Evolutionary conservation across 495 filamentous ascomycete species (phyloP), one percentile per base, ranked within the genome.

Genomic region (Hyaloscypha bicolor): DNA sequence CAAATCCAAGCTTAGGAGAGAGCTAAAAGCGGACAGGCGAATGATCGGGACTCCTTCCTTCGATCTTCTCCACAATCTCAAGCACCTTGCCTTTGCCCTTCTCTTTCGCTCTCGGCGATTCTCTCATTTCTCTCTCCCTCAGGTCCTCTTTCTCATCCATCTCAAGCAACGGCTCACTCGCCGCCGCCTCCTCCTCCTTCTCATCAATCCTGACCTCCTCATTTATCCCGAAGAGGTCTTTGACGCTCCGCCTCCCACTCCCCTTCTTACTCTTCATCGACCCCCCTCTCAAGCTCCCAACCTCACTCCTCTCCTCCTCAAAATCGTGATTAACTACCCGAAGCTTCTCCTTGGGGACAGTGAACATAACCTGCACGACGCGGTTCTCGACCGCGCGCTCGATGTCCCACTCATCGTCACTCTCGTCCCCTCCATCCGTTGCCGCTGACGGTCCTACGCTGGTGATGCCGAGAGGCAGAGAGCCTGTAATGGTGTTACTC

Each of bases 361-460:
- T 96, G 76, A 96, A 98, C 81, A 96, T 96, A 68, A 96, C 86
- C 79, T 98, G 94, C 66, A 98, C 94, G 19, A 92, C 84, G 53
- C 93, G 77, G 60, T 85, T 86, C 77, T 94, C 88, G 2, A 91
- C 90, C 6, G 92, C 92, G 55, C 85, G 85, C 75, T 97, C 94
- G 39, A 97, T 85, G 73, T 97, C 94, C 93, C 94, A 97, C 59
- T 96, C 93, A 5, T 88, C 90, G 16, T 91, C 89, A 1, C 81
- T 82, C 0, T 75, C 75, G 0, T 78, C 75, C 3, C 30, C 35
- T 16, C 11, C 42, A 11, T 48, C 42, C 3, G 8, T 48, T 48
- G 42, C 25, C 55, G 29, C 14, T 12, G 29, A 9, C 9, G 25
- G 25, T 25, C 2, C 25, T 25, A 25, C 25, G 25, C 25, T 25